Percentiles rank a stretch among this genome's conserved stretches.
phyloP scores from a whole-genome alignment of 306 rosid genomes.

The Albizia julibrissin region DNA sequence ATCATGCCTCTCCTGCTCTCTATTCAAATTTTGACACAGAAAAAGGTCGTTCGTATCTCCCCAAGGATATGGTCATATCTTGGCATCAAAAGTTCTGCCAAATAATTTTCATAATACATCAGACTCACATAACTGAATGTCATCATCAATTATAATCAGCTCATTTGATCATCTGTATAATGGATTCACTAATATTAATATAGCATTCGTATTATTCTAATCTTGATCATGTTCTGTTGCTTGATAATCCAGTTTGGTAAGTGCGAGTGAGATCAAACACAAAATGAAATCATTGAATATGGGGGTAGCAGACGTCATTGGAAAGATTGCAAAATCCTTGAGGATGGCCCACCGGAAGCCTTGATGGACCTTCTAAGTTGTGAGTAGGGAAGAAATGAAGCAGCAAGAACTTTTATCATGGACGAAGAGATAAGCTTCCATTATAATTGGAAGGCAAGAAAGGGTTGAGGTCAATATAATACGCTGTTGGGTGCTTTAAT shows the following conservation, averaged over 20 bases:
- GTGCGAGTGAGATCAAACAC: background rate
- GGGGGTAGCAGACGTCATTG: slow-evolving; percentile 15
- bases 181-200: background rate
- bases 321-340: slow-evolving; percentile 40
- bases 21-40: background rate
- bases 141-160: background rate
- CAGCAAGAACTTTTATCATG: background rate
- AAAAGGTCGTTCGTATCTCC: background rate
- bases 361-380: background rate
- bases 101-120: background rate
- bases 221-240: background rate
- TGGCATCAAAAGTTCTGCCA: background rate
- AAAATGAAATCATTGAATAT: slow-evolving; percentile 6
- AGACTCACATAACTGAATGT: background rate
- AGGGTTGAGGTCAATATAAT: slow-evolving; percentile 28
- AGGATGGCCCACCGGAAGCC: slow-evolving; percentile 28
- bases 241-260: background rate
- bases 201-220: background rate
- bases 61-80: background rate
- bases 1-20: background rate
- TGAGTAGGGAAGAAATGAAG: slow-evolving; percentile 17
- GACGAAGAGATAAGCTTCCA: slow-evolving; percentile 18
- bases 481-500: slow-evolving; percentile 20
- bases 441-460: background rate
- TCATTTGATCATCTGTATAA: background rate